Conservation (phyloP, 345 rosid species). For the thale cress (Arabidopsis thaliana) region DNA sequence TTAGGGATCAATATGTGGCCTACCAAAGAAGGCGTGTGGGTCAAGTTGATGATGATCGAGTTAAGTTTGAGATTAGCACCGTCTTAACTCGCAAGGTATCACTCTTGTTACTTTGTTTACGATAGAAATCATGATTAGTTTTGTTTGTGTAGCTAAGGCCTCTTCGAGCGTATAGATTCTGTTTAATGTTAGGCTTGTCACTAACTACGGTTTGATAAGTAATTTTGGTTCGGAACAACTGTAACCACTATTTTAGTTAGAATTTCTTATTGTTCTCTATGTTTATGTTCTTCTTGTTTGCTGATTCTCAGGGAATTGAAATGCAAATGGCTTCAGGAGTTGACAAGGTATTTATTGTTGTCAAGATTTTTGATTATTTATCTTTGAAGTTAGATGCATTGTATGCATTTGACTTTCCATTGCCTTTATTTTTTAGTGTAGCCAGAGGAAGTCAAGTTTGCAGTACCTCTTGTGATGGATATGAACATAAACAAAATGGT, state of each 20-base stretch:
- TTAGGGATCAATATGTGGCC: constrained; percentile 67
- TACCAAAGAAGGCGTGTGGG: constrained; percentile 75
- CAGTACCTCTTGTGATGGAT: constrained; percentile 86
- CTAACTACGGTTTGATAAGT: background rate
- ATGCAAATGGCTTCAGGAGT: constrained; percentile 76
- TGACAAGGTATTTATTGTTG: constrained; percentile 74
- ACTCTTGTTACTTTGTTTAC: background rate
- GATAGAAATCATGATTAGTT: background rate
- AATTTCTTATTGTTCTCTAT: background rate
- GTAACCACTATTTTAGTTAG: background rate
- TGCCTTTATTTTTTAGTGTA: constrained; percentile 73
- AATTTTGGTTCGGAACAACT: background rate
- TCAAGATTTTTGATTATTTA: constrained; percentile 30
- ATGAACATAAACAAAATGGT: constrained; percentile 82
- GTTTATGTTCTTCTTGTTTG: background rate
- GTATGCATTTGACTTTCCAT: constrained; percentile 31
- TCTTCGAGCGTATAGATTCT: background rate
- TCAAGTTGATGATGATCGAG: constrained; percentile 81
- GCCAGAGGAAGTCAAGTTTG: constrained; percentile 94
- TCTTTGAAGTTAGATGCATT: background rate
- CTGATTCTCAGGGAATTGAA: constrained; percentile 79
- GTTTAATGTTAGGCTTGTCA: constrained; percentile 17
- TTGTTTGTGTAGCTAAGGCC: background rate
- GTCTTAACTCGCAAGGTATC: constrained; percentile 88
- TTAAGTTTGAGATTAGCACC: constrained; percentile 87